Base-by-base conservation (phyloP, 2,329 filamentous ascomycete species). In the Colletotrichum sp. region DNA sequence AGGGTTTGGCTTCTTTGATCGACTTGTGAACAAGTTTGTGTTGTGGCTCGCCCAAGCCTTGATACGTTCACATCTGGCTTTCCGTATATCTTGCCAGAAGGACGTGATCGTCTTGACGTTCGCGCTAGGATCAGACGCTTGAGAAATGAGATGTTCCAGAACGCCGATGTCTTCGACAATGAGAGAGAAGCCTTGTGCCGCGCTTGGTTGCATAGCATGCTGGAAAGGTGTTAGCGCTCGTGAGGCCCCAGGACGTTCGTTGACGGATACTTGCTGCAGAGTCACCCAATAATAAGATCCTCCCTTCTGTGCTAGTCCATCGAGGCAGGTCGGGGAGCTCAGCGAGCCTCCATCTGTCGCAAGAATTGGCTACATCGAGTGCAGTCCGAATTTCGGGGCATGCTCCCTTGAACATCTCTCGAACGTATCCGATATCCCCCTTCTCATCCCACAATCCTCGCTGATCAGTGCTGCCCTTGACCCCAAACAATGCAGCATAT, bases 401-500 rank as follows among this genome's bases (percentile, higher is more conserved):
- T 3, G 77, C 64, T 12, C 52, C 70, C 12, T 68, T 44, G 48
- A 79, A 79, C 52, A 71, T 59, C 0, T 77, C 60, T 2, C 78
- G 73, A n/a, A 80, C 77, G 22, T 77, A 76, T 8, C 70, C 71
- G 27, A 80, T 78, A 8, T 80, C 79, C 22, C 79, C 79, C 16
- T 78, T 68, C 27, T 80, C 79, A 19, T 80, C 79, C 79, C 79
- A 80, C 5, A 80, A 69, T 8, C 76, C 63, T 16, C 75, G 74
- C 66, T 79, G 79, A 52, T 80, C 79, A 2, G 79, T 78, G 8
- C 77, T 72, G 30, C 66, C 72, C 11, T 76, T 76, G 44, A 79
- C 73, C 8, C 78, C 75, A n/a, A 79, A 80, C 13, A 79, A 36
- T 0, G 74, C 66, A 6, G 74, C 75, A 16, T 76, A 70, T 19